Evolutionary conservation across 2,329 filamentous ascomycete genomes (phyloP), one percentile per base, ranked within the genome.

Genomic region (Aspergillus flavus): DNA sequence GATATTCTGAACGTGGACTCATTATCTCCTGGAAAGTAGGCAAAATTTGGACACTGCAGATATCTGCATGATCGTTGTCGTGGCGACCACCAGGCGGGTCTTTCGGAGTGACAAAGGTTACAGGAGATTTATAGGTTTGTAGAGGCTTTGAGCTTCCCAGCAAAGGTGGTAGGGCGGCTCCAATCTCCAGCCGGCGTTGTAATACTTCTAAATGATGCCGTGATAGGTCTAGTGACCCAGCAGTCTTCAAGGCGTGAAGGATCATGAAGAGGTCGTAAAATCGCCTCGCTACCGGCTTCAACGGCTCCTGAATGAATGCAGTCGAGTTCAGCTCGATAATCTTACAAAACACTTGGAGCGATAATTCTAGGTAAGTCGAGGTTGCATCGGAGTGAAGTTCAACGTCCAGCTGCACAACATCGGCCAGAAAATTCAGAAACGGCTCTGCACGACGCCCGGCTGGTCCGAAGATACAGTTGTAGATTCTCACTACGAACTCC

Each of bases 391-490:
- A 34, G 3, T 26, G 56, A 4, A 34, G 12, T 6, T 48, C 43
- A 41, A 61, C 39, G 6, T 57, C 56, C 12, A 45, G 26, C 19
- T 57, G 39, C 41, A 74, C 67, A 50, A 66, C 69, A 36, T 60
- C 68, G 36, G 67, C 66, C 52, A 70, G 68, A 48, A 67, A 77
- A 5, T 57, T 61, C 57, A 82, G 80, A 28, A 83, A 67, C 1
- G 61, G 61, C 14, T 76, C 69, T 19, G 73, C 77, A 64, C 78
- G 75, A 10, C 64, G 69, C 34, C 81, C 81, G 46, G 72, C 71
- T n/a, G 71, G 58, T 3, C 81, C 80, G 60, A 76, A 83, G 12
- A 84, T 67, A 65, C 78, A 77, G 36, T 77, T 82, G 70, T 79
- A 82, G 28, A 84, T 78, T 3, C 76, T 81, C 21, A 75, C 78